These are phyloP conservation scores for Phytophthora pistaciae DNA, from an alignment of 352 stramenopile species.

Conservation along the genomic window DNA sequence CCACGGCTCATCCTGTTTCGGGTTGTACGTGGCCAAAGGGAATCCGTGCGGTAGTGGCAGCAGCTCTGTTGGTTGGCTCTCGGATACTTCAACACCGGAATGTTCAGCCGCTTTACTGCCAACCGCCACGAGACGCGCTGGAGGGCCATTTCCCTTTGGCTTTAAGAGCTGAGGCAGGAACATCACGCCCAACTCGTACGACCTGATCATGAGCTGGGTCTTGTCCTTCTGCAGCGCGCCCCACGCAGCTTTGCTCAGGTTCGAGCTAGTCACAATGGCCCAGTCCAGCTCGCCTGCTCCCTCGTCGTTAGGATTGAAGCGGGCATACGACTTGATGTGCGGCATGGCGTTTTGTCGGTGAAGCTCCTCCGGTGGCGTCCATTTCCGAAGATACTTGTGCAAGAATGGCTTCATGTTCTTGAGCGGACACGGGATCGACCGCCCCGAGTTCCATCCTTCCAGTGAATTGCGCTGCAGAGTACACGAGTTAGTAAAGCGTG, in stretches of 20 bases:
- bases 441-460: slow-evolving; percentile 80
- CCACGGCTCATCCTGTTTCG: slow-evolving; percentile 80
- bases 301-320: slow-evolving; percentile 50
- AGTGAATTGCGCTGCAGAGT: slow-evolving; percentile 70
- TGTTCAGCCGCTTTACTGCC: slow-evolving; percentile 38
- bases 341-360: slow-evolving; percentile 85
- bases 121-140: slow-evolving; percentile 41
- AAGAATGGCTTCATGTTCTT: slow-evolving; percentile 91
- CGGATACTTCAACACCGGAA: slow-evolving; percentile 6
- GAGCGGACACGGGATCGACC: slow-evolving; percentile 74
- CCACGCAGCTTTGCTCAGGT: slow-evolving; percentile 88
- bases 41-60: slow-evolving; percentile 77
- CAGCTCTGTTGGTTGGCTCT: slow-evolving; percentile 20
- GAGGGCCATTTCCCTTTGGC: slow-evolving; percentile 5
- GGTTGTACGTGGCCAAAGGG: slow-evolving; percentile 74
- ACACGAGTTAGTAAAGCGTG: slow-evolving; percentile 4
- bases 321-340: slow-evolving; percentile 86
- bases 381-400: slow-evolving; percentile 87
- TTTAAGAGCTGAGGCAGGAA: slow-evolving; percentile 59
- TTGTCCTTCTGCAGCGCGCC: slow-evolving; percentile 76
- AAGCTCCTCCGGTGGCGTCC: slow-evolving; percentile 60
- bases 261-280: slow-evolving; percentile 84
- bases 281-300: slow-evolving; percentile 58
- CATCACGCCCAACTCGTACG: slow-evolving; percentile 84
- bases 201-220: slow-evolving; percentile 85